Evolutionary conservation across 1,284 basidiomycete genomes (phyloP).

Genomic region (Irpex lacteus): DNA sequence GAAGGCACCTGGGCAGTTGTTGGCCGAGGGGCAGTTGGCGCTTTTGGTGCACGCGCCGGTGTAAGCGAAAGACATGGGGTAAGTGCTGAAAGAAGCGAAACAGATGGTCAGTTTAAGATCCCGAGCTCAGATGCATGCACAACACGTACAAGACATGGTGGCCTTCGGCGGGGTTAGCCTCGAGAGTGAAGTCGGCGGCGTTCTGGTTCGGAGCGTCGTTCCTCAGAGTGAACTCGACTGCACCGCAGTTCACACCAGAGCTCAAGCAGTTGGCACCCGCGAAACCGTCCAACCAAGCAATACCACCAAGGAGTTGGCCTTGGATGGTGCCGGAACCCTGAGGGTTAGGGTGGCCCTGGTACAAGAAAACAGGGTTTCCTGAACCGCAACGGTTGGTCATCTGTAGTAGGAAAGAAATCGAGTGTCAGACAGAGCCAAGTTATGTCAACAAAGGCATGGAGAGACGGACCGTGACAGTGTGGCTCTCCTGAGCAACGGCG

Average conservation of each 20-base stretch:
- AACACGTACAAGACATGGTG: constrained; percentile 4
- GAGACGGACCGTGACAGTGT: neutral
- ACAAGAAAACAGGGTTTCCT: neutral
- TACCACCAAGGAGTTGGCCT: constrained; percentile 7
- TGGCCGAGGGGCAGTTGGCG: constrained; percentile 1
- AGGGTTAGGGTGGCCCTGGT: neutral
- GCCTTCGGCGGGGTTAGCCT: neutral
- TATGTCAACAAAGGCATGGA: neutral
- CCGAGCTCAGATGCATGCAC: neutral
- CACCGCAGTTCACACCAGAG: constrained; percentile 11
- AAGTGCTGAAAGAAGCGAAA: neutral
- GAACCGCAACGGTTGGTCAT: neutral
- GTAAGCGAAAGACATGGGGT: constrained; percentile 4
- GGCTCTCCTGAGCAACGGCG: neutral
- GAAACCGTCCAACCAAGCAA: constrained; percentile 8
- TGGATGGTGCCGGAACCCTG: neutral
- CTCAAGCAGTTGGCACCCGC: constrained; percentile 7
- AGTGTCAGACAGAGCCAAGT: neutral
- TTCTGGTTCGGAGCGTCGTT: constrained; percentile 9
- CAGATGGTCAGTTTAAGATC: neutral
- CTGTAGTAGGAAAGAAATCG: neutral
- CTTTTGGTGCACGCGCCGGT: constrained; percentile 1
- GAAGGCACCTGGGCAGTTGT: constrained; percentile 7
- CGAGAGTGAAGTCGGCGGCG: constrained; percentile 7
- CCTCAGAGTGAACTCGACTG: constrained; percentile 9